phyloP scores from a whole-genome alignment of 352 stramenopile genomes.

The Pythium diclinum region DNA sequence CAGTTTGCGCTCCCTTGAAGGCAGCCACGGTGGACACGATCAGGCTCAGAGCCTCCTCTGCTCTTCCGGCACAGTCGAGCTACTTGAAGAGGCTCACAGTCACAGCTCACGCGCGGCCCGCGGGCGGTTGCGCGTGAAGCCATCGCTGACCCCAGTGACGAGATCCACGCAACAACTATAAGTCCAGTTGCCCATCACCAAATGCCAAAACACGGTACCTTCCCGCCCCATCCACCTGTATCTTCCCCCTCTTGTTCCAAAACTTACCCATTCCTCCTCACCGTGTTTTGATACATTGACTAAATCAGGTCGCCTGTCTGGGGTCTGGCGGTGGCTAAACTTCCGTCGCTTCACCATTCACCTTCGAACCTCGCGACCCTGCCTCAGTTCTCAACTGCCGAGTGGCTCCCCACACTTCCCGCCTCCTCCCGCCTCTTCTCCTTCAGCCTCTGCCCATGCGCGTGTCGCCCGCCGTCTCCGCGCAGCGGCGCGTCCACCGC shows the following conservation, averaged over 20 bases:
- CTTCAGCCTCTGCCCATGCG: constrained; percentile 2
- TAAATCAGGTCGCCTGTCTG: constrained; percentile 11
- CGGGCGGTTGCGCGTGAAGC: not conserved
- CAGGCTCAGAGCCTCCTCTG: too few species aligned
- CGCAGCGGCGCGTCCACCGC: constrained; percentile 13
- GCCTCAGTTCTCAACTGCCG: not conserved
- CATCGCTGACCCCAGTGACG: not conserved
- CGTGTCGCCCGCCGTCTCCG: not conserved
- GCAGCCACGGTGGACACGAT: too few species aligned
- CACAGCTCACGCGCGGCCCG: too few species aligned
- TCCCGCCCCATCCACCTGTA: too few species aligned
- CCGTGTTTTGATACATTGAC: constrained; percentile 3
- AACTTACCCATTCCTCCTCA: not conserved
- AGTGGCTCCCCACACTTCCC: not conserved
- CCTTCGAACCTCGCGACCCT: too few species aligned
- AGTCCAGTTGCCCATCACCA: not conserved
- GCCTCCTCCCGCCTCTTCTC: not conserved
- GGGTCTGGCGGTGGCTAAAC: not conserved
- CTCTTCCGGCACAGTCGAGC: too few species aligned
- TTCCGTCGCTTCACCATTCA: not conserved
- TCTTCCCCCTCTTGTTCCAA: not conserved
- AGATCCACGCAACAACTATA: not conserved
- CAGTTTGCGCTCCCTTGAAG: too few species aligned
- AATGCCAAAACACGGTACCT: constrained; percentile 9
- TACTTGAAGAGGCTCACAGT: too few species aligned